Conservation (phyloP, 78 protist species). For the Tieghemostelium lacteum region DNA sequence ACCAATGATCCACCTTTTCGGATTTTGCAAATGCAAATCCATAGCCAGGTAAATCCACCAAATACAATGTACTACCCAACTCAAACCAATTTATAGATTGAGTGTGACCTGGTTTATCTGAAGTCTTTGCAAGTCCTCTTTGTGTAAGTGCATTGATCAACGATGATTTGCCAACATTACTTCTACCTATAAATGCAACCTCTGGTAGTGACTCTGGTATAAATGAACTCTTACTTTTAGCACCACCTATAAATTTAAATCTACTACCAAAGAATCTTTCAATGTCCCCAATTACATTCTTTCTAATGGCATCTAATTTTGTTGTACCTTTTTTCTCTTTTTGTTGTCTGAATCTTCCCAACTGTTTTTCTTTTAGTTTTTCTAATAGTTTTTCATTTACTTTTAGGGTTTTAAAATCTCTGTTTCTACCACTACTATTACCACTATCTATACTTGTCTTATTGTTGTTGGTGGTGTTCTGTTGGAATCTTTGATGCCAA, state of each 20-base stretch:
- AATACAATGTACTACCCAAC: conserved; percentile 4
- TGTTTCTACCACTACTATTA: neutral
- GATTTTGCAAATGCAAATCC: conserved; percentile 80
- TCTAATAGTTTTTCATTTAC: neutral
- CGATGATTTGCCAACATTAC: conserved; percentile 78
- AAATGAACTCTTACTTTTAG: conserved; percentile 7
- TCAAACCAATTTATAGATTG: conserved; percentile 77
- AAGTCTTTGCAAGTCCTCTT: conserved; percentile 67
- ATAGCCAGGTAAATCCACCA: conserved; percentile 78
- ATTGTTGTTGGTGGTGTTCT: neutral
- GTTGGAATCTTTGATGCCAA: conserved; percentile 52
- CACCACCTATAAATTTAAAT: conserved; percentile 8
- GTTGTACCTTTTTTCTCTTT: conserved; percentile 24
- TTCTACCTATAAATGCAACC: conserved; percentile 78
- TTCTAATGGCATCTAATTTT: conserved; percentile 30
- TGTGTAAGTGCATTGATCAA: conserved; percentile 64
- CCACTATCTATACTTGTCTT: neutral
- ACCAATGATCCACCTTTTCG: conserved; percentile 22
- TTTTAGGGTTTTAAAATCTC: neutral
- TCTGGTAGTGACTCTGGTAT: conserved; percentile 56
- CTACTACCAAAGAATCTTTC: conserved; percentile 12
- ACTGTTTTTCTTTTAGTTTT: neutral
- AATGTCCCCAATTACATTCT: neutral
- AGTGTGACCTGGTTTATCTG: conserved; percentile 59
- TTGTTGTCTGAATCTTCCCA: conserved; percentile 6